phyloP scores from a whole-genome alignment of 148 eudicot genomes.

The Vaccinium myrtillus region DNA sequence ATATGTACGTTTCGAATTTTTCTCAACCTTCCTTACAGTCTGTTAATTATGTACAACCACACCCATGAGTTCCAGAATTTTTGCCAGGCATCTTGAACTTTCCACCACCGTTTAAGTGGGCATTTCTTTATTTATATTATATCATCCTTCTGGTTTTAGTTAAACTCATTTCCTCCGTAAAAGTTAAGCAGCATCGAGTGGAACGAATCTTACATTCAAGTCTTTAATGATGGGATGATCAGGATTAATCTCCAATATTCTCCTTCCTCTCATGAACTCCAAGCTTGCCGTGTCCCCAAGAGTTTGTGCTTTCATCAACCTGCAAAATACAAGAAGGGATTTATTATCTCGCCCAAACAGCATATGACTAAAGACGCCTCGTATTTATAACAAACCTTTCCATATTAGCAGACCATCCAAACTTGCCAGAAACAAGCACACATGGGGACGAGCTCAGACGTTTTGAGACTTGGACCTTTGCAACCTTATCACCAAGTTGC shows the following conservation, averaged over 20 bases:
- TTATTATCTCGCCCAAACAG: neutral
- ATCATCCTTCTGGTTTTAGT: neutral
- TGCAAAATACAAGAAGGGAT: slow-evolving; percentile 20
- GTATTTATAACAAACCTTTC: slow-evolving; percentile 51
- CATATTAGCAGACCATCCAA: slow-evolving; percentile 99
- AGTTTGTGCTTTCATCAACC: slow-evolving; percentile 98
- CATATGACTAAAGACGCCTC: neutral
- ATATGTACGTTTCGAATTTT: neutral
- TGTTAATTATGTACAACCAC: neutral
- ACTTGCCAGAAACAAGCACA: slow-evolving; percentile 97
- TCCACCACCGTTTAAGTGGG: neutral
- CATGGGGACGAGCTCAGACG: slow-evolving; percentile 96
- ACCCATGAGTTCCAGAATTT: neutral
- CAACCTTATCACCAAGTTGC: slow-evolving; percentile 98
- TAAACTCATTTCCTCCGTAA: neutral
- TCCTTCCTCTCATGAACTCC: slow-evolving; percentile 98
- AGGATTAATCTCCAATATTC: slow-evolving; percentile 91
- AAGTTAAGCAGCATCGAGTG: neutral
- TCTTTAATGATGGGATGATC: slow-evolving; percentile 96
- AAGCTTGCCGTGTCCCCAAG: slow-evolving; percentile 89
- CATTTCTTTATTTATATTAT: neutral
- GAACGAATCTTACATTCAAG: slow-evolving; percentile 53
- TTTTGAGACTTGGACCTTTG: slow-evolving; percentile 92
- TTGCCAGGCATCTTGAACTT: neutral
- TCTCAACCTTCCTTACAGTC: neutral